Conservation (phyloP, 305 asterid genomes). For the Lippia alba region DNA sequence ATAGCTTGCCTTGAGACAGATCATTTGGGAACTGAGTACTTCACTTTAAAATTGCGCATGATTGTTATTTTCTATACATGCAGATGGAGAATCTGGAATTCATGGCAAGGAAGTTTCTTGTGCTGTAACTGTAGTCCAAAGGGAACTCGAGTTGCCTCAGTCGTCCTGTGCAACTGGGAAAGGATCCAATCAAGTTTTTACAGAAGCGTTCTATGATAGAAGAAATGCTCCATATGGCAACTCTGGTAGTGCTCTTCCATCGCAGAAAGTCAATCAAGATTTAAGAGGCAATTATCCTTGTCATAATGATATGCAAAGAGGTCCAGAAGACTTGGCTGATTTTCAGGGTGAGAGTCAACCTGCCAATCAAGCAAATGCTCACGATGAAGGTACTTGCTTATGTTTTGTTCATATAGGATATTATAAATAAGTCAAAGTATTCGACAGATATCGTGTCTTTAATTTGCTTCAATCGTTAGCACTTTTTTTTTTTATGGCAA, state of each 20-base stretch:
- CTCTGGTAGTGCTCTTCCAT: slow-evolving; percentile 35
- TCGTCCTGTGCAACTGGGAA: slow-evolving; percentile 74
- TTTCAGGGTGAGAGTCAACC: slow-evolving; percentile 69
- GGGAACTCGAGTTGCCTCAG: slow-evolving; percentile 63
- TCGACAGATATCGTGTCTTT: neutral
- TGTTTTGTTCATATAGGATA: neutral
- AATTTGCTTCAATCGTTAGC: too few species aligned
- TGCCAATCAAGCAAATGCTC: slow-evolving; percentile 47
- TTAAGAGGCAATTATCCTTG: slow-evolving; percentile 39
- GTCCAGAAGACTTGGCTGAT: slow-evolving; percentile 46
- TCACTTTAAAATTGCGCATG: slow-evolving; percentile 16
- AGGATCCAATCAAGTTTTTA: slow-evolving; percentile 71
- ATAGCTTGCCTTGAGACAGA: slow-evolving; percentile 23
- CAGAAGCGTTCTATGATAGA: slow-evolving; percentile 42
- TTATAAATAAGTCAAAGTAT: slow-evolving; percentile 10
- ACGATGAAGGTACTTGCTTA: slow-evolving; percentile 62
- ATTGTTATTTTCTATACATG: slow-evolving; percentile 36
- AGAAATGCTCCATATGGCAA: slow-evolving; percentile 39
- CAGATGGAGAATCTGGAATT: slow-evolving; percentile 95
- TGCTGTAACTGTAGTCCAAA: slow-evolving; percentile 53
- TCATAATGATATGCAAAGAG: slow-evolving; percentile 36
- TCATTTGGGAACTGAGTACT: slow-evolving; percentile 15
- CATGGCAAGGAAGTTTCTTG: slow-evolving; percentile 61
- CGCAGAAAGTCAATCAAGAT: slow-evolving; percentile 41
- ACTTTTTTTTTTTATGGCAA: neutral